phyloP scores from a whole-genome alignment of 2,329 filamentous ascomycete genomes.

The Fusarium sp. region DNA sequence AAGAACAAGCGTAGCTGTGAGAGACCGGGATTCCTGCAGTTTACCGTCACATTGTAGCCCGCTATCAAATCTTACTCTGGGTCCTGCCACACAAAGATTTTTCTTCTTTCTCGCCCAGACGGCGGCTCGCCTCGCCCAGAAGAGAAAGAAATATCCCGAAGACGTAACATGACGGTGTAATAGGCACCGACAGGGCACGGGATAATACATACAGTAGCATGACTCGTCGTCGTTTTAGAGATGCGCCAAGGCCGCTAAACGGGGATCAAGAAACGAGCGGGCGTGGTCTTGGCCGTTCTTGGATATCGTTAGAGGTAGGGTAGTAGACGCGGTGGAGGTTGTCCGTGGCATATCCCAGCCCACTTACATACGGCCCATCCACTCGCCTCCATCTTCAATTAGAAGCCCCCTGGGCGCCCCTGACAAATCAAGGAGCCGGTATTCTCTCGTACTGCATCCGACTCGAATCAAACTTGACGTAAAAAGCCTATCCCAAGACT shows the following conservation, averaged over 20 bases:
- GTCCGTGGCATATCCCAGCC: not conserved
- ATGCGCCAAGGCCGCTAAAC: conserved; percentile 19
- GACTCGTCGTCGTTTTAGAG: conserved; percentile 22
- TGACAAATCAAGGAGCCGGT: conserved; percentile 7
- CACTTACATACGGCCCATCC: not conserved
- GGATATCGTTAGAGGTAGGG: not conserved
- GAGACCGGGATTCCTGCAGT: not conserved
- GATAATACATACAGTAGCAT: not conserved
- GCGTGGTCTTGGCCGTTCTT: not conserved
- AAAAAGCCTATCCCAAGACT: conserved; percentile 12
- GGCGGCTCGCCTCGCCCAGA: not conserved
- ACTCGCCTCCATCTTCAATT: not conserved
- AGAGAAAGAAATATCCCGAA: not conserved
- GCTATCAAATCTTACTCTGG: not conserved
- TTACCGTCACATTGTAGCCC: not conserved
- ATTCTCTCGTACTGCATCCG: conserved; percentile 5
- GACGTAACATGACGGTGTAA: not conserved
- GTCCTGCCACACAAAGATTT: not conserved
- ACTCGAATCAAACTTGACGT: conserved; percentile 1
- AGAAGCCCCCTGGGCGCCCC: not conserved
- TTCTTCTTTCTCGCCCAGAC: not conserved
- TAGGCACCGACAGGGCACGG: not conserved
- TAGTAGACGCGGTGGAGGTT: conserved; percentile 1
- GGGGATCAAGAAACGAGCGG: conserved; percentile 1
- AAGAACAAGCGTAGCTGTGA: not conserved